Evolutionary conservation across 371 early-diverging fungal genomes (phyloP).

Genomic region (Mortierella sp.): DNA sequence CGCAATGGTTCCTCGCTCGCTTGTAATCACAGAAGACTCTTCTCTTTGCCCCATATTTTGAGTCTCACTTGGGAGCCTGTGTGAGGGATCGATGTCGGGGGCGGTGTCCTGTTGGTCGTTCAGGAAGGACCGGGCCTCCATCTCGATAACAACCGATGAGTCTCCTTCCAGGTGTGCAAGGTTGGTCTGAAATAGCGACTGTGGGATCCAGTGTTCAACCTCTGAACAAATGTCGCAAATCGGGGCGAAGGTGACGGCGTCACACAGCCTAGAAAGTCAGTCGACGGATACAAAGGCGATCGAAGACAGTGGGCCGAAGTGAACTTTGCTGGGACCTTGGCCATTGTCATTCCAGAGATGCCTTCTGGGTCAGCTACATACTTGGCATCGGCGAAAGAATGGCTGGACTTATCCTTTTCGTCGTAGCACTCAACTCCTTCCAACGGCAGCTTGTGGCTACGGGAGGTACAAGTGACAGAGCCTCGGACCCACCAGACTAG

Average conservation of each 20-base stretch:
- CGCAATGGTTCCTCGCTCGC: neutral
- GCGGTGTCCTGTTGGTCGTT: neutral
- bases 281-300: neutral
- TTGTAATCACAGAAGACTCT: neutral
- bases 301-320: neutral
- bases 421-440: neutral
- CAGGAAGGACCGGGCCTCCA: neutral
- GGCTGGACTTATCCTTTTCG: neutral
- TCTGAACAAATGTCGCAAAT: neutral
- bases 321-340: neutral
- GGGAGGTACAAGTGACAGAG: conserved; percentile 5
- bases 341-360: neutral
- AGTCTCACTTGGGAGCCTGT: neutral
- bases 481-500: neutral
- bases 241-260: neutral
- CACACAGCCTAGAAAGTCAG: neutral
- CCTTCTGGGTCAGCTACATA: neutral
- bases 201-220: neutral
- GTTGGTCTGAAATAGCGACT: neutral
- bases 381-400: neutral
- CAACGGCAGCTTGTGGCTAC: neutral
- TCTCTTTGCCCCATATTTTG: neutral
- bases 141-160: neutral
- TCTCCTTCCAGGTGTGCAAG: neutral
- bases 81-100: neutral